These are phyloP conservation scores for Xerocomus spinulosus DNA, from an alignment of 768 basidiomycete genomes.

Conservation along the genomic window DNA sequence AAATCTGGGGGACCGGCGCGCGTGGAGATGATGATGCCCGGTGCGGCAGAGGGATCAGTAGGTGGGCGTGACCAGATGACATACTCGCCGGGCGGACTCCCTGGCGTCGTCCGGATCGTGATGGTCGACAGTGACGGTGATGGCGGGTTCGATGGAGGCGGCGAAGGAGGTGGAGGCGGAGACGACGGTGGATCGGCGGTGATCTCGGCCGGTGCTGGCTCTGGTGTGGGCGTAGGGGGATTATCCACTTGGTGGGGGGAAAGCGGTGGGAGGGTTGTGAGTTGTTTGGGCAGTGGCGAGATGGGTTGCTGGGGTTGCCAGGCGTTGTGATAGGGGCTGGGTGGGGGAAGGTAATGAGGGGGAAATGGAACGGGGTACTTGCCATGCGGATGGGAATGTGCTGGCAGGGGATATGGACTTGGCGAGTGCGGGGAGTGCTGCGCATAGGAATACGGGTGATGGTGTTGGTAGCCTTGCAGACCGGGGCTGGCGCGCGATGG, in stretches of 20 bases:
- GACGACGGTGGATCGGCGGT: slow-evolving; percentile 1
- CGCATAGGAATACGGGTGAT: slow-evolving; percentile 26
- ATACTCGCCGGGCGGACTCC: slow-evolving; percentile 33
- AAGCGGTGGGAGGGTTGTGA: slow-evolving; percentile 43
- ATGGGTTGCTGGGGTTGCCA: slow-evolving; percentile 46
- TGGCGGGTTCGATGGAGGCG: slow-evolving; percentile 1
- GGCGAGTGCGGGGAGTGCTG: slow-evolving; percentile 30
- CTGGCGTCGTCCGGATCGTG: background rate
- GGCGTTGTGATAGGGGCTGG: slow-evolving; percentile 35
- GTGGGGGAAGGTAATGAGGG: slow-evolving; percentile 16
- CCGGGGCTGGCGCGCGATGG: slow-evolving; percentile 36
- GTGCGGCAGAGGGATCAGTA: slow-evolving; percentile 55
- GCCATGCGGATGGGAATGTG: slow-evolving; percentile 29
- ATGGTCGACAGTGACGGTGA: slow-evolving; percentile 1
- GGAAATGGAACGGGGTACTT: slow-evolving; percentile 37
- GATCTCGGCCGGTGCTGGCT: slow-evolving; percentile 2
- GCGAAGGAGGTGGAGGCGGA: slow-evolving; percentile 16
- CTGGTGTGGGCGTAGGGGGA: slow-evolving; percentile 2
- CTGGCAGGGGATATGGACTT: slow-evolving; percentile 18
- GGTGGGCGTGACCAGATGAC: slow-evolving; percentile 76
- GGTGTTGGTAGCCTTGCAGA: slow-evolving; percentile 36
- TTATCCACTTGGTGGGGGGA: slow-evolving; percentile 2
- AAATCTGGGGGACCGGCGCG: slow-evolving; percentile 56
- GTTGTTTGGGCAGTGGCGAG: slow-evolving; percentile 62
- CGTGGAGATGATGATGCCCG: slow-evolving; percentile 68